Evolutionary conservation across 192 early-diverging fungal species (phyloP), one percentile per base, ranked within the genome.

Genomic region (Lobosporangium transversale): DNA sequence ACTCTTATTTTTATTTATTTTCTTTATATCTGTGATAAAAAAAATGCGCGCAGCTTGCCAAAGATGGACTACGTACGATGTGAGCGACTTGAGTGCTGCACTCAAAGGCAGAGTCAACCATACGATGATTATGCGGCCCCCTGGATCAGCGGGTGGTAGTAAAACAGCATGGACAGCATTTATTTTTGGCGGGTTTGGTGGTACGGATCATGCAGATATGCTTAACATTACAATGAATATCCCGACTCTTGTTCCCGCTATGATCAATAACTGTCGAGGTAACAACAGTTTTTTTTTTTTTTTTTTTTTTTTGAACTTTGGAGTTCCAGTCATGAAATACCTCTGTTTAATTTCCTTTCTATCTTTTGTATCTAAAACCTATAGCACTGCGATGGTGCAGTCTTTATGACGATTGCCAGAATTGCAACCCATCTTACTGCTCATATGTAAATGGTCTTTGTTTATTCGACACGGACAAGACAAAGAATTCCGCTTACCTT

Each of bases 331-430:
- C n/a, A n/a, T n/a, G n/a, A n/a, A n/a, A n/a, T n/a, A n/a, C n/a
- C n/a, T n/a, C n/a, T n/a, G n/a, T n/a, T n/a, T n/a, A n/a, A n/a
- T n/a, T n/a, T n/a, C n/a, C n/a, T n/a, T n/a, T n/a, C n/a, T n/a
- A n/a, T n/a, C n/a, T n/a, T n/a, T n/a, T n/a, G n/a, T n/a, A n/a
- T n/a, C n/a, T n/a, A 5, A 18, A 1, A 21, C 18, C 44, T 66
- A n/a, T n/a, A 79, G 78, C 78, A 2, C 29, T 70, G 30, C 49
- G 78, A 12, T 79, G 78, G 78, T 79, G 78, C 36, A 66, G 45
- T 17, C 58, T 60, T 1, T 79, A 79, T 26, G 62, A 79, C 52
- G 78, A 79, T 33, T 79, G 78, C 33, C 62, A 55, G 37, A 58
- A 67, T 47, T 71, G 68, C 33, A 65, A 60, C 17, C 23, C 52